Base-by-base conservation (phyloP, 2,329 filamentous ascomycete genomes). In the Fusarium temperatum region DNA sequence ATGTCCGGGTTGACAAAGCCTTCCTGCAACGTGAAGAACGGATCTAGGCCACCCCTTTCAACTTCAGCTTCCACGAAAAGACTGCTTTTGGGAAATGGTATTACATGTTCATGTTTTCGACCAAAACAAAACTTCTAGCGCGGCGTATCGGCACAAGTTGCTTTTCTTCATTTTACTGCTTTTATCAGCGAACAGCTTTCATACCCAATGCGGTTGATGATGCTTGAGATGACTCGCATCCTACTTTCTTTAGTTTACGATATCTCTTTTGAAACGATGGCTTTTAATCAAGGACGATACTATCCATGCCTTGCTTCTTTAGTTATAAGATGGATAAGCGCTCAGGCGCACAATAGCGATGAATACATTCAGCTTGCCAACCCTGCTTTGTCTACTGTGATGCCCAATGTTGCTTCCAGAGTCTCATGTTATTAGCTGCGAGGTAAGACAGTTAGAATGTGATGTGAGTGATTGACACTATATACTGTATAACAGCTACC, bases 11-110 rank as follows among this genome's bases (percentile, higher is more conserved):
- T 28, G 74, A 83, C 28, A 78, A 71, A 28, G 75, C 80, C 50
- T 63, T 83, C 26, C 69, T 78, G n/a, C 79, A 80, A 56, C 79
- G 74, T 32, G 80, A 82, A 51, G 80, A 83, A 59, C 73, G 78
- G 39, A 63, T 80, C 68, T 79, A 80, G 53, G 7, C 35, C 44
- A 9, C 28, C 30, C 38, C 39, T 32, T 54, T 38, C 14, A 36
- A 17, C 17, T 51, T 51, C 14, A 36, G 28, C 22, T 38, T 51
- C 45, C 48, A 38, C 47, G 26, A 44, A 68, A 66, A 44, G 51
- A 28, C 66, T 47, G 30, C n/a, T 54, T 72, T 70, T 39, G 45
- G 57, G 48, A 70, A 51, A 68, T 63, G 59, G 42, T 13, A 41
- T 63, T 71, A 28, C 36, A 61, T 44, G 32, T 55, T 65, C 42